A percentile compares a stretch with the other conserved stretches of the same genome.
These are phyloP conservation scores for Sistotremastrum niveocremeum DNA, from an alignment of 768 basidiomycete species.

Conservation along the genomic window DNA sequence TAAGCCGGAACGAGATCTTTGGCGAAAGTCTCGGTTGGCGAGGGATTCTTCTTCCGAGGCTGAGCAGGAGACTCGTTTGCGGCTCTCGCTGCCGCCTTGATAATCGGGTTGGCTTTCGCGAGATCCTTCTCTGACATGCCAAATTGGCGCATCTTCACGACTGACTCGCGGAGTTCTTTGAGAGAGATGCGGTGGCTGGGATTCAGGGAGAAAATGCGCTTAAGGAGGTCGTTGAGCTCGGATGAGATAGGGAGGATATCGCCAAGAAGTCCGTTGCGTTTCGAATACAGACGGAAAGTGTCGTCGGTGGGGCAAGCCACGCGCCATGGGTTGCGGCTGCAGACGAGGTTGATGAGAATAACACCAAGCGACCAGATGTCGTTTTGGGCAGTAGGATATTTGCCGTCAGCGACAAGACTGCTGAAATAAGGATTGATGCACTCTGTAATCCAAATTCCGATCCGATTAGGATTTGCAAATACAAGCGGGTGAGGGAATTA, in stretches of 20 bases:
- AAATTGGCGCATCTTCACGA: too few relatives aligned
- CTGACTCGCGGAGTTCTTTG: constrained; percentile 13
- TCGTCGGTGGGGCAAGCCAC: constrained; percentile 72
- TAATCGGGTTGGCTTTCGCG: too few relatives aligned
- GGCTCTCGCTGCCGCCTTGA: too few relatives aligned
- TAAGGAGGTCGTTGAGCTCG: constrained; percentile 60
- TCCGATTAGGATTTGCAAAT: constrained; percentile 4
- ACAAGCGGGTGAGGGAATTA: constrained; percentile 10
- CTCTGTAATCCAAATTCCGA: constrained; percentile 37
- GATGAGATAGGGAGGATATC: constrained; percentile 73
- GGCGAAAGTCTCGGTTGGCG: too few relatives aligned
- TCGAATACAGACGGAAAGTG: constrained; percentile 70
- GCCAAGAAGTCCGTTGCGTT: constrained; percentile 23
- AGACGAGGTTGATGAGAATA: constrained; percentile 89
- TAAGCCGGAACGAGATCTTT: too few relatives aligned
- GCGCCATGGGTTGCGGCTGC: constrained; percentile 94
- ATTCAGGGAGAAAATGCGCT: constrained; percentile 59
- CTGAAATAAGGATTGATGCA: constrained; percentile 54
- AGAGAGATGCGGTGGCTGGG: constrained; percentile 41
- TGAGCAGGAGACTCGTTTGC: too few relatives aligned
- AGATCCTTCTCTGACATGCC: too few relatives aligned
- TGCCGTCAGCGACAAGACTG: constrained; percentile 41
- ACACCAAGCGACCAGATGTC: constrained; percentile 97
- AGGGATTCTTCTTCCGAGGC: too few relatives aligned
- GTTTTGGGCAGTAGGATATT: constrained; percentile 79